Evolutionary conservation across 1,139 yeast genomes (phyloP).

Genomic region (Pneumocystis jirovecii): DNA sequence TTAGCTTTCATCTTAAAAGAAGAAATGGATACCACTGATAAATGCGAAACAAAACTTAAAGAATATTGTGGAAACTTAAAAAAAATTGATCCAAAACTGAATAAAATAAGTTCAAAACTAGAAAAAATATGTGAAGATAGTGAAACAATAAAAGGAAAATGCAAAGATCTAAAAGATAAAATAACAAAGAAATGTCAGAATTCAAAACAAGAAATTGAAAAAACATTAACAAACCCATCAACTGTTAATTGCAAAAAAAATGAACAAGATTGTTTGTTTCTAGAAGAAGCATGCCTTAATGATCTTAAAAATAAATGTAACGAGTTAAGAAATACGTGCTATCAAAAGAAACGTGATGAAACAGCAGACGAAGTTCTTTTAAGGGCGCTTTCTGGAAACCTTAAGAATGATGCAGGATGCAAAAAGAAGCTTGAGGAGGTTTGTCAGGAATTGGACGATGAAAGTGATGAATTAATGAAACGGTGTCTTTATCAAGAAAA

Average conservation of each 20-base stretch:
- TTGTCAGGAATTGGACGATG: background rate
- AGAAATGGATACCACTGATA: background rate
- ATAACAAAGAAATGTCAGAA: background rate
- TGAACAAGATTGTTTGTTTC: background rate
- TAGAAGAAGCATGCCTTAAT: background rate
- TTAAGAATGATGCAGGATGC: background rate
- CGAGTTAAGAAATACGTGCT: background rate
- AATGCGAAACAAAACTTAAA: background rate
- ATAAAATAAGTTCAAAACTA: background rate
- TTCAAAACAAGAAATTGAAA: background rate
- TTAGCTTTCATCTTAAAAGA: background rate
- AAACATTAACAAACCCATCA: too few species aligned
- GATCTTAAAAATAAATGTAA: background rate
- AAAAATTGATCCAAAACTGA: background rate
- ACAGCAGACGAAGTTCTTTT: background rate
- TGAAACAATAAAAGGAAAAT: background rate
- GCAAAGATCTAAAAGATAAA: background rate
- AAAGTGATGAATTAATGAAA: background rate
- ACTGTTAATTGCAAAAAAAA: background rate
- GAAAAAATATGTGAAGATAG: background rate
- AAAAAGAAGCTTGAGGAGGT: background rate
- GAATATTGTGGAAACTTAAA: background rate
- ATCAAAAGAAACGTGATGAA: background rate
- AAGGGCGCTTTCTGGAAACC: background rate
- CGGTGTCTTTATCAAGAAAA: background rate